Percentiles rank a stretch among this genome's conserved stretches.
Conservation (phyloP, 1,139 yeast genomes). For the Suhomyces ambrosiae region DNA sequence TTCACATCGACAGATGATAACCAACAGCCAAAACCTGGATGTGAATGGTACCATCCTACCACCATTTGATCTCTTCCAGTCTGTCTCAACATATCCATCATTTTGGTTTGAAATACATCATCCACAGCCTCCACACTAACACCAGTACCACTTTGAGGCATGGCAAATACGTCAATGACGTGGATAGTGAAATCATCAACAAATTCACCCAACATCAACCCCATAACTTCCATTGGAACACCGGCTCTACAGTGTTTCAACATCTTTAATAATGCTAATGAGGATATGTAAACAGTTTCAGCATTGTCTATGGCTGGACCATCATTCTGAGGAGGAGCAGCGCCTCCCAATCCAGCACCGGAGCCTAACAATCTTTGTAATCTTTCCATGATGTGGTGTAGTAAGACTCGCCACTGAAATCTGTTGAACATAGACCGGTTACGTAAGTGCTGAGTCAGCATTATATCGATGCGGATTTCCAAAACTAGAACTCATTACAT, state of each 20-base stretch:
- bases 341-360: conserved; percentile 58
- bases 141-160: conserved; percentile 99
- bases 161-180: conserved; percentile 96
- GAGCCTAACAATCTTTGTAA: conserved; percentile 72
- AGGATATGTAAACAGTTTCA: conserved; percentile 94
- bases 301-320: conserved; percentile 90
- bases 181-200: conserved; percentile 97
- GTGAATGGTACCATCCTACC: conserved; percentile 99
- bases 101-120: conserved; percentile 96
- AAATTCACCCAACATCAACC: conserved; percentile 97
- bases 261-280: conserved; percentile 93
- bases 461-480: too few species aligned
- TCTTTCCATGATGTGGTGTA: conserved; percentile 57
- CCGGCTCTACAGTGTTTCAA: conserved; percentile 98
- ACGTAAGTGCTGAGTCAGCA: too few species aligned
- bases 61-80: conserved; percentile 99
- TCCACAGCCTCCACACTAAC: conserved; percentile 99
- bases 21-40: conserved; percentile 99
- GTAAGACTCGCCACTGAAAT: conserved; percentile 10
- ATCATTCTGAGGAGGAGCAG: conserved; percentile 57
- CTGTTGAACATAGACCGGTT: too few species aligned
- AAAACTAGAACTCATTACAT: too few species aligned
- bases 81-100: conserved; percentile 99
- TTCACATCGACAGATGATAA: conserved; percentile 94
- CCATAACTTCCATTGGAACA: conserved; percentile 99